Conservation (phyloP, 345 rosid genomes). For the Brassica incana region DNA sequence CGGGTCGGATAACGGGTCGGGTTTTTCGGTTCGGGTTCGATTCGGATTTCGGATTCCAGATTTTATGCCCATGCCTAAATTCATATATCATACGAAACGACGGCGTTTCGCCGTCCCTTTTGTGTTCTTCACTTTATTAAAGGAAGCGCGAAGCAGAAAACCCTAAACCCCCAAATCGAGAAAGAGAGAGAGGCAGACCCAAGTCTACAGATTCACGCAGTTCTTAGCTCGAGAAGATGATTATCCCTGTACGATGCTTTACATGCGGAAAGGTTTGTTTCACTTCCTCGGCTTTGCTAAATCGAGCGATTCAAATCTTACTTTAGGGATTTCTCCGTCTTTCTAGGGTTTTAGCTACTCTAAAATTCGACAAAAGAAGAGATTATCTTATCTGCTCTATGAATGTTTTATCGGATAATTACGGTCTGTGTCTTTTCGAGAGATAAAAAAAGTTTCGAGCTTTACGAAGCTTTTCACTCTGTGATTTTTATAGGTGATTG, state of each 20-base stretch:
- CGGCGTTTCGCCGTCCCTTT: not conserved
- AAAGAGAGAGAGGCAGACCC: constrained; percentile 14
- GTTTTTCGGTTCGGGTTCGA: no score
- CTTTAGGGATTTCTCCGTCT: not conserved
- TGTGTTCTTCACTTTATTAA: not conserved
- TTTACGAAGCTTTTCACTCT: constrained; percentile 15
- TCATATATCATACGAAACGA: not conserved
- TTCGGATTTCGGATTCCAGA: no score
- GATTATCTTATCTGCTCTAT: not conserved
- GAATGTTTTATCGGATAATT: not conserved
- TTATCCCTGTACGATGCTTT: constrained; percentile 45
- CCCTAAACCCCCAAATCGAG: constrained; percentile 27
- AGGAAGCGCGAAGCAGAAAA: constrained; percentile 5
- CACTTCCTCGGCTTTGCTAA: not conserved
- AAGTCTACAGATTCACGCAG: not conserved
- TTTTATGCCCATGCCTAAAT: no score
- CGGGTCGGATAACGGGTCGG: no score
- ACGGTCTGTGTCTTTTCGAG: not conserved
- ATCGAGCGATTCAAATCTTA: not conserved
- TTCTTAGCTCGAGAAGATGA: constrained; percentile 31
- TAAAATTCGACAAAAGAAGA: not conserved
- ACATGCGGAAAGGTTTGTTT: constrained; percentile 40
- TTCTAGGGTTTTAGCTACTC: constrained; percentile 2
- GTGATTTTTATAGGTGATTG: constrained; percentile 36
- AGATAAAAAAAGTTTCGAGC: constrained; percentile 21